Evolutionary conservation across 495 filamentous ascomycete species (phyloP), one percentile per base, ranked within the genome.

Genomic region (Cercophora newfieldiana): DNA sequence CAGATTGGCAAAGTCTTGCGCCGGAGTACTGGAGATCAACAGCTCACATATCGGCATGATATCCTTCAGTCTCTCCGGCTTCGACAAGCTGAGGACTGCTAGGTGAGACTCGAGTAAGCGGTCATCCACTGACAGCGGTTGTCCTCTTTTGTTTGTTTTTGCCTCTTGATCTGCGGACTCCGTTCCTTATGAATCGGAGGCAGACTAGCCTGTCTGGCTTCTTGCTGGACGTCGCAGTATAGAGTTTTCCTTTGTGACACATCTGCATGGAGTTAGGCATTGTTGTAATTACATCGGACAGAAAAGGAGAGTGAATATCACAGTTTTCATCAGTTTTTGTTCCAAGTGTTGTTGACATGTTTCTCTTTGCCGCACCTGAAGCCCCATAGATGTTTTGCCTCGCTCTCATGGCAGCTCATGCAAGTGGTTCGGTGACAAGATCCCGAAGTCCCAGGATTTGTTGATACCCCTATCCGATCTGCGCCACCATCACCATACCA

Each of bases 181-280:
- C n/a, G n/a, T 53, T 22, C 50, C 50, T 53, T 53, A 53, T 22
- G 55, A 57, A 29, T 31, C 1, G 26, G 29, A 12, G 55, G 19
- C 25, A 16, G 14, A n/a, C 55, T 16, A 26, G 14, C 55, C 8
- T 21, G 55, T 7, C n/a, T 8, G 29, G 8, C n/a, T 18, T 57
- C 24, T 10, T 16, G 25, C 55, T 14, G 26, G 29, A 30, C 14
- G 55, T 37, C 19, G 55, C 55, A 58, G 55, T 14, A 19, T 58
- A 30, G 29, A 21, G n/a, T 58, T 58, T 58, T 55, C 18, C n/a
- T 4, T 58, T 58, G 7, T 58, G 55, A 18, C 26, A 31, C 29
- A 55, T 21, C 7, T 58, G 55, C 55, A 58, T 58, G 55, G 55
- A 31, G 55, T 58, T 58, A 21, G 55, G 55, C 25, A 55, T 44